Evolutionary conservation across 2,329 filamentous ascomycete genomes (phyloP).

Genomic region (Cadophora malorum): DNA sequence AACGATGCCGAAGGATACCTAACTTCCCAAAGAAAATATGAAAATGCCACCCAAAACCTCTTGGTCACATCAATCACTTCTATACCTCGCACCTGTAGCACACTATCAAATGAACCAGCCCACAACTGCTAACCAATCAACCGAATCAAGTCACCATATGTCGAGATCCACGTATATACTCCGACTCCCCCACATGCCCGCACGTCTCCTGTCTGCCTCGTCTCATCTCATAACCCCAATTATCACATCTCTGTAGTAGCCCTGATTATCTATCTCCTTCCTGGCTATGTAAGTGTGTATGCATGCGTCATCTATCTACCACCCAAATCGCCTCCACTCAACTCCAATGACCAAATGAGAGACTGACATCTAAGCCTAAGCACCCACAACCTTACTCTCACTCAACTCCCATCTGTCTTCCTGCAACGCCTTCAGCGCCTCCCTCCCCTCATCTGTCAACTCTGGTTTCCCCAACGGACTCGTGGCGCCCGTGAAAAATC

Average conservation of each 20-base stretch:
- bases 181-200: not conserved
- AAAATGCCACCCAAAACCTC: not conserved
- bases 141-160: slow-evolving; percentile 3
- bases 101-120: not conserved
- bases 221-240: not conserved
- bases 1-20: not conserved
- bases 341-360: not conserved
- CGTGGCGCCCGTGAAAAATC: slow-evolving; percentile 78
- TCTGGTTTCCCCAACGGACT: slow-evolving; percentile 66
- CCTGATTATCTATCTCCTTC: not conserved
- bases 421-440: slow-evolving; percentile 61
- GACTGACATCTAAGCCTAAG: slow-evolving; percentile 20
- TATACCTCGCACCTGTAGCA: not conserved
- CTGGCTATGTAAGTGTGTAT: not conserved
- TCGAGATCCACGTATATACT: slow-evolving; percentile 9
- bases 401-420: slow-evolving; percentile 48
- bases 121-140: not conserved
- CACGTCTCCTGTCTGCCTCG: not conserved
- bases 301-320: not conserved
- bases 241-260: not conserved
- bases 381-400: slow-evolving; percentile 38
- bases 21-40: not conserved
- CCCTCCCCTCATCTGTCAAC: slow-evolving; percentile 66
- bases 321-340: not conserved
- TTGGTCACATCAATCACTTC: not conserved